Evolutionary conservation across 257 asterid species (phyloP), one percentile per base, ranked within the genome.

Genomic region (Lycium ferocissimum): DNA sequence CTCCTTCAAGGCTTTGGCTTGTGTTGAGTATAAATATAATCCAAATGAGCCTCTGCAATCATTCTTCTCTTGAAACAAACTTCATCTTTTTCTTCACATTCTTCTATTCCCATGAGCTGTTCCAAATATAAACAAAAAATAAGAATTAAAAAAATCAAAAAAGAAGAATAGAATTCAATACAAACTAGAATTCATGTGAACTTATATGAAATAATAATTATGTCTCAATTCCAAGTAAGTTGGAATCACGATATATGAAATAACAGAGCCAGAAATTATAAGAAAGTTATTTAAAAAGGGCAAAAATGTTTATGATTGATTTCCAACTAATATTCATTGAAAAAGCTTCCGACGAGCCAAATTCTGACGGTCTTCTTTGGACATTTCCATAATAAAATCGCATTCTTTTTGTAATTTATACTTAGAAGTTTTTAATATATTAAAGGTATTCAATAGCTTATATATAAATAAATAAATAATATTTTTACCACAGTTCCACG

Each of bases 21-120:
- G 18, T 83, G 81, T 17, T 84, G 86, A 45, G 86, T 84, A 62
- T 84, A 84, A 57, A 84, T 84, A 43, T 84, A 84, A 26, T 84
- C 86, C 79, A 84, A 58, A 81, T 84, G 86, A 73, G 86, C 86
- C 66, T 84, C 86, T 5, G 86, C 86, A 47, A 76, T 18, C 86
- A 84, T 76, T 81, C 86, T 84, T 84, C 83, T 84, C 72, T 62
- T 22, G 3, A 57, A n/a, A 45, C 83, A 84, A 2, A 15, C 45
- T 51, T 61, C 86, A 47, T 84, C 86, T 61, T 76, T 76, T 56
- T 76, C 83, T 40, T 72, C 75, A 75, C 86, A 84, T 84, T 33
- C 79, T 43, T 75, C 83, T 37, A 49, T 45, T n/a, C 83, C 86
- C 67, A 84, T 59, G 38, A 84, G 61, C 86, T 84, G 67, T 83